Percentiles rank a stretch among this genome's conserved stretches.
Evolutionary conservation across 2,329 filamentous ascomycete species (phyloP).

Genomic region (Fusarium coicis): DNA sequence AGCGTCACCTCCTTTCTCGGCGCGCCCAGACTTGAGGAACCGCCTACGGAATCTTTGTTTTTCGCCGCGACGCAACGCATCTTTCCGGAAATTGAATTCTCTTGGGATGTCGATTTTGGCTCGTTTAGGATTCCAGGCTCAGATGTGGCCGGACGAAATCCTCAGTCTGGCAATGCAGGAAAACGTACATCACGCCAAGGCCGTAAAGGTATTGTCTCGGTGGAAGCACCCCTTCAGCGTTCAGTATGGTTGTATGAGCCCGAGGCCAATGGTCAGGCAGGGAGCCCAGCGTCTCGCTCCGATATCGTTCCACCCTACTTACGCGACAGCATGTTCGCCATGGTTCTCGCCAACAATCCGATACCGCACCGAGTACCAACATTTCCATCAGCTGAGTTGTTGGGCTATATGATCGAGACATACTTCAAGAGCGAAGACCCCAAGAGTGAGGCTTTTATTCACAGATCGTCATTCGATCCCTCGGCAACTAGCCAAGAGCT

Average conservation of each 20-base stretch:
- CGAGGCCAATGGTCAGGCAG: slow-evolving; percentile 18
- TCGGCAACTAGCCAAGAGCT: slow-evolving; percentile 27
- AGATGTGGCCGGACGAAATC: slow-evolving; percentile 13
- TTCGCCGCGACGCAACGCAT: slow-evolving; percentile 22
- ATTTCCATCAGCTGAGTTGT: slow-evolving; percentile 39
- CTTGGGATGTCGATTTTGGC: slow-evolving; percentile 38
- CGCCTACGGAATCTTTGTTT: slow-evolving; percentile 25
- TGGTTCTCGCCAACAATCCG: slow-evolving; percentile 38
- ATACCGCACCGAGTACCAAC: slow-evolving; percentile 34
- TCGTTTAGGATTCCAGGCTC: slow-evolving; percentile 23
- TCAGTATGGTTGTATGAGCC: slow-evolving; percentile 35
- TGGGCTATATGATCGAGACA: slow-evolving; percentile 34
- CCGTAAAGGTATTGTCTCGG: slow-evolving; percentile 23
- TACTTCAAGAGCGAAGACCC: slow-evolving; percentile 32
- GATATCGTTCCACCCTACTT: slow-evolving; percentile 20
- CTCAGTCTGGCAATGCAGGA: slow-evolving; percentile 21
- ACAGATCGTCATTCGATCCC: slow-evolving; percentile 35
- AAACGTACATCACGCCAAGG: slow-evolving; percentile 30
- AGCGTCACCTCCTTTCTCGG: slow-evolving; percentile 27
- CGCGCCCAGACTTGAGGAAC: slow-evolving; percentile 22
- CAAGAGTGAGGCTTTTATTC: slow-evolving; percentile 34
- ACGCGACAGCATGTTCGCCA: slow-evolving; percentile 41
- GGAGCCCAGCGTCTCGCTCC: neutral
- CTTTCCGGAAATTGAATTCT: slow-evolving; percentile 36
- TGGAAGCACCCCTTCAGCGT: slow-evolving; percentile 7